Percentiles rank a stretch among this genome's conserved stretches.
These are phyloP conservation scores for Aspergillus fumigatus DNA, from an alignment of 2,329 filamentous ascomycete genomes.

Conservation along the genomic window DNA sequence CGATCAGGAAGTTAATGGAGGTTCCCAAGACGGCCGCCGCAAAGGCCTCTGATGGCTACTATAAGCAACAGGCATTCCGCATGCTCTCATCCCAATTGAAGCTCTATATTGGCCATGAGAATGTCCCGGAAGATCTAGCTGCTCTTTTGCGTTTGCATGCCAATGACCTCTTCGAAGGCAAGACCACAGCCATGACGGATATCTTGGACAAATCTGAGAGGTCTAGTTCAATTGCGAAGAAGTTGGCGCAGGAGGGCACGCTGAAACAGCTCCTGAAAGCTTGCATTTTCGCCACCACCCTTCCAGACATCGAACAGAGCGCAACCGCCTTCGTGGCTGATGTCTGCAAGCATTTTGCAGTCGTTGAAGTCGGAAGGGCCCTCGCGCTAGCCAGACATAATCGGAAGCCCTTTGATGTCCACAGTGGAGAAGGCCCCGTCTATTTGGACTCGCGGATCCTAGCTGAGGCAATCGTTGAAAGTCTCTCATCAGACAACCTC, in stretches of 20 bases:
- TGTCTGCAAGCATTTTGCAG: slow-evolving; percentile 81
- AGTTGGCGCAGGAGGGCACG: slow-evolving; percentile 73
- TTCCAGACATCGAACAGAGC: slow-evolving; percentile 73
- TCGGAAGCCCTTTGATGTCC: slow-evolving; percentile 75
- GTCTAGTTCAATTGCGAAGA: slow-evolving; percentile 80
- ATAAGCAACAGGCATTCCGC: slow-evolving; percentile 89
- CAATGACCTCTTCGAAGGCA: slow-evolving; percentile 72
- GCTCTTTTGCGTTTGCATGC: slow-evolving; percentile 81
- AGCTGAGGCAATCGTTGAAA: slow-evolving; percentile 85
- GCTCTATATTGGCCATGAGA: slow-evolving; percentile 81
- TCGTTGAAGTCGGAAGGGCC: slow-evolving; percentile 84
- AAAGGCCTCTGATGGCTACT: slow-evolving; percentile 69
- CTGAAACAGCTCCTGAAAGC: slow-evolving; percentile 87
- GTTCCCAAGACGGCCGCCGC: slow-evolving; percentile 57
- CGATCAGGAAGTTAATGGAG: slow-evolving; percentile 83
- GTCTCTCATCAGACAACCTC: slow-evolving; percentile 76
- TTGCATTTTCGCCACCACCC: slow-evolving; percentile 75
- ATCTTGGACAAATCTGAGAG: slow-evolving; percentile 71
- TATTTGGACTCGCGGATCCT: slow-evolving; percentile 82
- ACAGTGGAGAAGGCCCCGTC: slow-evolving; percentile 79
- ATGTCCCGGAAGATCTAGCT: slow-evolving; percentile 82
- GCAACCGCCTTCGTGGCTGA: slow-evolving; percentile 72
- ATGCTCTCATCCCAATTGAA: slow-evolving; percentile 87
- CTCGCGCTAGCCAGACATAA: slow-evolving; percentile 74
- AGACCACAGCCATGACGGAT: slow-evolving; percentile 64